phyloP scores from a whole-genome alignment of 192 early-diverging fungal species.

The Geranomyces variabilis region DNA sequence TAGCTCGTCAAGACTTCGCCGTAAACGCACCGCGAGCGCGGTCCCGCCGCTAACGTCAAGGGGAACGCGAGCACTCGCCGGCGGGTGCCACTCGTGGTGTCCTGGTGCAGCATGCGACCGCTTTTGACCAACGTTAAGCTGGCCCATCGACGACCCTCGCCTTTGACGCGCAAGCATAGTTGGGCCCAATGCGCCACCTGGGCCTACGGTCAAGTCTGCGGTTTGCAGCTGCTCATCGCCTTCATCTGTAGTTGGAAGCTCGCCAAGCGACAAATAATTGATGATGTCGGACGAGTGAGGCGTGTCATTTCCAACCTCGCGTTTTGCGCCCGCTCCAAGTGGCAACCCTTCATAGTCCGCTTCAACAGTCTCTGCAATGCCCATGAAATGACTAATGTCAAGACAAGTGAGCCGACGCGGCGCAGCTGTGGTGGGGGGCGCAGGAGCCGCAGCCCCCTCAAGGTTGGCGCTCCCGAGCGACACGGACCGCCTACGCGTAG shows the following conservation, averaged over 20 bases:
- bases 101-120: too few relatives aligned
- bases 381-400: constrained; percentile 32
- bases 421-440: not conserved
- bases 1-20: constrained; percentile 13
- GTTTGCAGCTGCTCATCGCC: not conserved
- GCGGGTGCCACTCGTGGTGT: not conserved
- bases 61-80: not conserved
- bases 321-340: not conserved
- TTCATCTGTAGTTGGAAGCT: not conserved
- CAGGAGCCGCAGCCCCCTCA: not conserved
- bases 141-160: not conserved
- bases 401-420: constrained; percentile 18
- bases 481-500: not conserved
- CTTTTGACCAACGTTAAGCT: not conserved
- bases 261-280: not conserved
- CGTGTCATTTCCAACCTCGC: not conserved
- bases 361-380: constrained; percentile 26
- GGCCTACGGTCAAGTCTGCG: too few relatives aligned
- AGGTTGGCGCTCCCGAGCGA: not conserved
- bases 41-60: not conserved
- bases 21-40: not conserved
- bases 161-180: not conserved
- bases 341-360: constrained; percentile 11
- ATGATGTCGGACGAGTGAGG: not conserved
- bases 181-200: not conserved